Evolutionary conservation across 2,329 filamentous ascomycete species (phyloP).

Genomic region (Thermothelomyces thermophilus): DNA sequence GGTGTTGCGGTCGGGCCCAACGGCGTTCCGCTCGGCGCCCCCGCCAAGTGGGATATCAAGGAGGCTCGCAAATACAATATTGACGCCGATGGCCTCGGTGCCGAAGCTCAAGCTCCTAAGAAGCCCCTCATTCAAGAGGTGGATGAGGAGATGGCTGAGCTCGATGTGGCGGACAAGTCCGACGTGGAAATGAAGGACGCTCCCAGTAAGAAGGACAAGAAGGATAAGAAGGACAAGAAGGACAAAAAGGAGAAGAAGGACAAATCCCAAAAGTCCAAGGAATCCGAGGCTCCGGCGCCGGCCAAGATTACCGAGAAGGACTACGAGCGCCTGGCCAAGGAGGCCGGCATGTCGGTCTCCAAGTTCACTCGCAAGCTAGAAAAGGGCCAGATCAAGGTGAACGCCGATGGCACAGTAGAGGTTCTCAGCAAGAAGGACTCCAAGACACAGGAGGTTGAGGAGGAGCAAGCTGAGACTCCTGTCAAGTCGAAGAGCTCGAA

Average conservation of each 20-base stretch:
- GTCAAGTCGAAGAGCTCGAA: slow-evolving; percentile 48
- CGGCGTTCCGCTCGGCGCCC: slow-evolving; percentile 50
- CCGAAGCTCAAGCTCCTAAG: slow-evolving; percentile 51
- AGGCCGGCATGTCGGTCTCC: slow-evolving; percentile 63
- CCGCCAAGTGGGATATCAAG: slow-evolving; percentile 84
- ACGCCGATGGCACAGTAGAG: slow-evolving; percentile 57
- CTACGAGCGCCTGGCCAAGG: slow-evolving; percentile 54
- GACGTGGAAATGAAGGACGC: slow-evolving; percentile 25
- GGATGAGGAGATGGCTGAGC: slow-evolving; percentile 33
- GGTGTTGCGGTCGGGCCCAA: slow-evolving; percentile 69
- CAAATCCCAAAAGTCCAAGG: slow-evolving; percentile 30
- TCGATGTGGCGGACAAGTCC: slow-evolving; percentile 1
- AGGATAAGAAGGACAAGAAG: slow-evolving; percentile 32
- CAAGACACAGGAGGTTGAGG: slow-evolving; percentile 51
- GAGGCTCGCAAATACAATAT: slow-evolving; percentile 91
- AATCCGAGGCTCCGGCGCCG: slow-evolving; percentile 25
- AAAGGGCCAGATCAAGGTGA: slow-evolving; percentile 64
- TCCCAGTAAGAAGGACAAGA: slow-evolving; percentile 19
- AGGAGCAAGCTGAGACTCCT: slow-evolving; percentile 40
- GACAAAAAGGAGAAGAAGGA: slow-evolving; percentile 34
- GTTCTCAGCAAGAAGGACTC: slow-evolving; percentile 69
- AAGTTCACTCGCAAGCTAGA: slow-evolving; percentile 76
- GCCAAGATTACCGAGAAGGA: slow-evolving; percentile 48
- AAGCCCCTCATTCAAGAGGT: slow-evolving; percentile 42
- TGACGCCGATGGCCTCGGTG: slow-evolving; percentile 81